Conservation (phyloP, 1,139 yeast species). For the Lodderomyces theae region DNA sequence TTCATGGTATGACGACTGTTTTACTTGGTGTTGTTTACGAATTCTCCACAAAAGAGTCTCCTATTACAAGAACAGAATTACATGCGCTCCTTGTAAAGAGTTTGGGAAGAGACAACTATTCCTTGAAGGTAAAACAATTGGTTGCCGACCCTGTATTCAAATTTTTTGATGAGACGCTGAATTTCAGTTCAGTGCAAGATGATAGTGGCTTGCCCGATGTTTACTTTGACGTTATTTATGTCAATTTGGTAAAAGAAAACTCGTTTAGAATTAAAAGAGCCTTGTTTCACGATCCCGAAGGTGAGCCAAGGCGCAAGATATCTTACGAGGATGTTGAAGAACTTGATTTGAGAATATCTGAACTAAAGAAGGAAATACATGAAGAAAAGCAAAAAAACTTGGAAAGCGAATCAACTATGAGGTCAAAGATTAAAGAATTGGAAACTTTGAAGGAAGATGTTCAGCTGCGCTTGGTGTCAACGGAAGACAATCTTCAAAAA, state of each 20-base stretch:
- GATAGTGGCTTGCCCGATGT: constrained; percentile 86
- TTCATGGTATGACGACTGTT: constrained; percentile 74
- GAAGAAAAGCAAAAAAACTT: constrained; percentile 25
- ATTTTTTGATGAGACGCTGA: constrained; percentile 41
- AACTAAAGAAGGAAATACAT: constrained; percentile 24
- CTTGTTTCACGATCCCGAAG: constrained; percentile 67
- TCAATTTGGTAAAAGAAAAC: constrained; percentile 67
- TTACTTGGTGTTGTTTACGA: constrained; percentile 80
- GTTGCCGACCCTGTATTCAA: constrained; percentile 56
- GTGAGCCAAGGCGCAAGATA: constrained; percentile 65
- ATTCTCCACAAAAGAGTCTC: constrained; percentile 70
- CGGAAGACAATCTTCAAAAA: constrained; percentile 19
- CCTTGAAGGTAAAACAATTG: constrained; percentile 70
- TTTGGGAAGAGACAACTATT: constrained; percentile 81
- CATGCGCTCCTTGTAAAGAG: constrained; percentile 60
- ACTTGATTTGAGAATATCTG: constrained; percentile 42
- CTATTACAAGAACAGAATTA: constrained; percentile 64
- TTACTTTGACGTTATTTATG: constrained; percentile 65
- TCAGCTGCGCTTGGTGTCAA: constrained; percentile 11
- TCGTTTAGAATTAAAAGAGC: constrained; percentile 67
- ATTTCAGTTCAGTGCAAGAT: constrained; percentile 42
- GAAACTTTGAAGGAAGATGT: constrained; percentile 17
- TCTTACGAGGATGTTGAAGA: constrained; percentile 72
- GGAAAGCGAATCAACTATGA: constrained; percentile 25
- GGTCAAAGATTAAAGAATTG: constrained; percentile 26